A percentile compares a stretch with the other conserved stretches of the same genome.
Conservation (phyloP, 73 alveolate species). For the Paramecium tetraurelia region DNA sequence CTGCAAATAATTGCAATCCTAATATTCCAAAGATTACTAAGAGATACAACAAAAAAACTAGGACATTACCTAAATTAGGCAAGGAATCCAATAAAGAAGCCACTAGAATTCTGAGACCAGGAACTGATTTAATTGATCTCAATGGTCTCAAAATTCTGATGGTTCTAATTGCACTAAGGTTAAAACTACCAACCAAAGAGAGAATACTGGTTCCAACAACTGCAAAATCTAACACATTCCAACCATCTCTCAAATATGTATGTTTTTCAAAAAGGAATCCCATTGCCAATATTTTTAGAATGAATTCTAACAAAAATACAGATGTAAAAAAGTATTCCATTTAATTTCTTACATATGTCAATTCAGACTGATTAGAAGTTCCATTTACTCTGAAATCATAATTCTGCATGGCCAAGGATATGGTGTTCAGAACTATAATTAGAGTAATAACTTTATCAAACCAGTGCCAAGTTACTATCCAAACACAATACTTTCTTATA, state of each 20-base stretch:
- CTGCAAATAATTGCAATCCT: conserved; percentile 74
- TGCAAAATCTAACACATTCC: conserved; percentile 83
- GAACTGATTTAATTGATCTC: conserved; percentile 68
- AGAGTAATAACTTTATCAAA: conserved; percentile 68
- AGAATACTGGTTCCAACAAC: conserved; percentile 70
- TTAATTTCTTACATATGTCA: background rate
- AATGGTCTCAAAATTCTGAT: conserved; percentile 77
- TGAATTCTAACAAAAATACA: conserved; percentile 66
- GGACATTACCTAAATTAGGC: conserved; percentile 68
- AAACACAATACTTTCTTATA: conserved; percentile 14
- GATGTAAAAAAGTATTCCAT: conserved; percentile 62
- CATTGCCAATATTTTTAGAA: conserved; percentile 69
- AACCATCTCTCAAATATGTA: conserved; percentile 76
- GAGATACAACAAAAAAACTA: conserved; percentile 64
- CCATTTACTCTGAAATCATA: conserved; percentile 30
- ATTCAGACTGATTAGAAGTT: background rate
- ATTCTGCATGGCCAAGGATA: conserved; percentile 57
- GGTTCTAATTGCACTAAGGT: conserved; percentile 68
- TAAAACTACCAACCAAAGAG: conserved; percentile 46
- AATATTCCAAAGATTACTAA: conserved; percentile 72
- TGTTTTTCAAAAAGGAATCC: conserved; percentile 70
- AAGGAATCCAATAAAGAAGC: conserved; percentile 69
- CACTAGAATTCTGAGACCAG: conserved; percentile 63
- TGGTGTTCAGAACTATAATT: conserved; percentile 62
- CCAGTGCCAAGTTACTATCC: conserved; percentile 55